These are phyloP conservation scores for Backusella tuberculispora DNA, from an alignment of 192 early-diverging fungal genomes.

Conservation along the genomic window DNA sequence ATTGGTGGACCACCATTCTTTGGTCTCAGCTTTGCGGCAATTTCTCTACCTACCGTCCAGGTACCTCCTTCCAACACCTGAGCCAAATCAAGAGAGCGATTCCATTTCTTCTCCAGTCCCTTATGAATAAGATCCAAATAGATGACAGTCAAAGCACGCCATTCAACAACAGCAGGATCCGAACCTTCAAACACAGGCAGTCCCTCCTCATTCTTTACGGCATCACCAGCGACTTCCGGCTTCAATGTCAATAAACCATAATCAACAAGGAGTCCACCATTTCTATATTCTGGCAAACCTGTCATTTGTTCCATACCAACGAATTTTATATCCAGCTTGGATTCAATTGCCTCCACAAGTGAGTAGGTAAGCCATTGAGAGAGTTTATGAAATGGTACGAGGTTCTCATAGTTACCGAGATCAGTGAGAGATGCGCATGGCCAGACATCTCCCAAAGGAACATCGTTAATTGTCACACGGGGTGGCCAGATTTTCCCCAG, in stretches of 20 bases:
- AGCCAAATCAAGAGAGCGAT: slow-evolving; percentile 69
- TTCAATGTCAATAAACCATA: slow-evolving; percentile 73
- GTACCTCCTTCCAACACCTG: slow-evolving; percentile 92
- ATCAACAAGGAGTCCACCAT: slow-evolving; percentile 92
- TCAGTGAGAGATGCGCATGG: slow-evolving; percentile 64
- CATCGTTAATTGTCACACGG: slow-evolving; percentile 74
- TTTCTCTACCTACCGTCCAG: slow-evolving; percentile 93
- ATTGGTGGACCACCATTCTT: slow-evolving; percentile 87
- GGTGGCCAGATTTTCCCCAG: slow-evolving; percentile 86
- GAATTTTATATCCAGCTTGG: slow-evolving; percentile 45
- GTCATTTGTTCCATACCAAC: slow-evolving; percentile 72
- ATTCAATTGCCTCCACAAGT: slow-evolving; percentile 76
- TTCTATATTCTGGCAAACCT: slow-evolving; percentile 85
- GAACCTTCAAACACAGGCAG: slow-evolving; percentile 75
- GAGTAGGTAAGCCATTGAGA: slow-evolving; percentile 97
- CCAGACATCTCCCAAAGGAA: slow-evolving; percentile 92
- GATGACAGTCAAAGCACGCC: slow-evolving; percentile 90
- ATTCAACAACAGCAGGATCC: slow-evolving; percentile 89
- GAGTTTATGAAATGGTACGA: slow-evolving; percentile 91
- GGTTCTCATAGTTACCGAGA: slow-evolving; percentile 38
- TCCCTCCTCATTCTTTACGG: slow-evolving; percentile 37
- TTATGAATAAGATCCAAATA: slow-evolving; percentile 76
- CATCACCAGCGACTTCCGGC: slow-evolving; percentile 50
- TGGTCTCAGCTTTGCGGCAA: slow-evolving; percentile 75
- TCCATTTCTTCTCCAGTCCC: slow-evolving; percentile 50